Percentiles rank a stretch among this genome's conserved stretches.
Evolutionary conservation across 352 stramenopile genomes (phyloP).

Genomic region (Pelagophyceae sp.): DNA sequence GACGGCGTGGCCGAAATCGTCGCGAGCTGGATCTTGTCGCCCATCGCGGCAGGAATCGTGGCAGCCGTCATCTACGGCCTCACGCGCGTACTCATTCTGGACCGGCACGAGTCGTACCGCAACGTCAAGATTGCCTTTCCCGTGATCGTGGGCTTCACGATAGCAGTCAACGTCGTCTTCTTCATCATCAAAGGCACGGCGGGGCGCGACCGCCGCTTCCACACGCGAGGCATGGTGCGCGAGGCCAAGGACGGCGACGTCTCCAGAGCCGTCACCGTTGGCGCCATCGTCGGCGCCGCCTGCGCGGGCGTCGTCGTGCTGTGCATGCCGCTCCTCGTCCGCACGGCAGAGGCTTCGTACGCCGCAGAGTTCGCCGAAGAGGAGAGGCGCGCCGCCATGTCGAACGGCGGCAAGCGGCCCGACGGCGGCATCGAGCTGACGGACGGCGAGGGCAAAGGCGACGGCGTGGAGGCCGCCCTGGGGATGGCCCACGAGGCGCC

Average conservation of each 20-base stretch:
- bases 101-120: conserved; percentile 27
- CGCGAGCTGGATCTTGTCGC: conserved; percentile 56
- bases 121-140: conserved; percentile 44
- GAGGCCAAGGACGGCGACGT: conserved; percentile 18
- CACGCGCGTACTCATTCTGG: conserved; percentile 19
- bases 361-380: neutral
- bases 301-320: neutral
- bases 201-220: neutral
- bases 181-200: conserved; percentile 18
- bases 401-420: neutral
- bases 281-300: neutral
- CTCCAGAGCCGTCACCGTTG: neutral
- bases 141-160: conserved; percentile 13
- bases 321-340: too few species aligned
- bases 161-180: conserved; percentile 43
- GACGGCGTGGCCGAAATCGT: conserved; percentile 51
- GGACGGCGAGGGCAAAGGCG: too few species aligned
- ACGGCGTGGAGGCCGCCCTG: neutral
- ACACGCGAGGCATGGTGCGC: neutral
- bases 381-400: neutral
- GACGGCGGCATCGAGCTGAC: neutral
- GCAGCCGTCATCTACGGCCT: conserved; percentile 50
- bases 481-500: too few species aligned
- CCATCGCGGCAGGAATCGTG: conserved; percentile 47
- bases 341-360: too few species aligned